Evolutionary conservation across 768 basidiomycete genomes (phyloP).

Genomic region (Mycena metata): DNA sequence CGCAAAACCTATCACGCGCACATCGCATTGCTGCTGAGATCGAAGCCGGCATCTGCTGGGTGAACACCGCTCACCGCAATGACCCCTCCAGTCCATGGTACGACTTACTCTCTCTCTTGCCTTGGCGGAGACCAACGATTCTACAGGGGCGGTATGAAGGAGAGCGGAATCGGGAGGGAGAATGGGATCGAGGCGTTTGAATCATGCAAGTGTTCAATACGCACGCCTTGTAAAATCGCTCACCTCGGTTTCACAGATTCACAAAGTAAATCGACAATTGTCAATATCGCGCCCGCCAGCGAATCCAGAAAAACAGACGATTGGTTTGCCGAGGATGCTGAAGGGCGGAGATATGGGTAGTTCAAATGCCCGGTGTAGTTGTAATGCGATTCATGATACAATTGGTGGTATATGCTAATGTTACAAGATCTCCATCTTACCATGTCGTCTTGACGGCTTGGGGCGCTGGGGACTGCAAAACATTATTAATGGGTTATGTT

Average conservation of each 20-base stretch:
- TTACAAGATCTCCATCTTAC: conserved; percentile 42
- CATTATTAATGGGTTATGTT: background rate
- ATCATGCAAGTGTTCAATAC: conserved; percentile 67
- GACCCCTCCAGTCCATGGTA: conserved; percentile 92
- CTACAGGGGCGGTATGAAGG: conserved; percentile 90
- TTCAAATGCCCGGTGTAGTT: conserved; percentile 18
- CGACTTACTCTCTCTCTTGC: no score
- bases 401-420: conserved; percentile 18
- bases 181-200: conserved; percentile 88
- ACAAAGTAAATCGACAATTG: conserved; percentile 85
- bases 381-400: conserved; percentile 30
- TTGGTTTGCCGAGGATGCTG: conserved; percentile 78
- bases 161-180: conserved; percentile 89
- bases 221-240: background rate
- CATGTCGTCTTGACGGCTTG: conserved; percentile 72
- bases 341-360: conserved; percentile 77
- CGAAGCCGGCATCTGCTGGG: conserved; percentile 86
- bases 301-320: conserved; percentile 75
- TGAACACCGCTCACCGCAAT: conserved; percentile 91
- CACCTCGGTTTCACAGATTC: conserved; percentile 65
- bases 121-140: no score
- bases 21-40: conserved; percentile 80
- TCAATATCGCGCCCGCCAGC: conserved; percentile 76
- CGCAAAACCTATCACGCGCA: conserved; percentile 77
- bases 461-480: conserved; percentile 57